A percentile compares a stretch with the other conserved stretches of the same genome.
Evolutionary conservation across 371 early-diverging fungal species (phyloP).

Genomic region (Nosema granulosis): DNA sequence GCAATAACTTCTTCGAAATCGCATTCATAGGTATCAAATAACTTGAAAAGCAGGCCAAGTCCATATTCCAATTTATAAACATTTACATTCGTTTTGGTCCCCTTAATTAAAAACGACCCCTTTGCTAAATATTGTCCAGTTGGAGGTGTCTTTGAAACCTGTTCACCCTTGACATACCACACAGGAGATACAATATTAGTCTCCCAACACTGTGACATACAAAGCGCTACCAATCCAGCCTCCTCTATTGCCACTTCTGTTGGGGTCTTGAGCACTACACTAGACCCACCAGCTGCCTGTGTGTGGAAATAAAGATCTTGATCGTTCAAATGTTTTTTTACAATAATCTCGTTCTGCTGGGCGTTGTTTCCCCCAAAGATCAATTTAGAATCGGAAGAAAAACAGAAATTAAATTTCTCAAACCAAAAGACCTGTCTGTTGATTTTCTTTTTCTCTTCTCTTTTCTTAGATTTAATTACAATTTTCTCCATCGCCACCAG

Average conservation of each 20-base stretch:
- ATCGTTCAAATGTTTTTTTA: slow-evolving; percentile 70
- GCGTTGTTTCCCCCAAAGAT: slow-evolving; percentile 91
- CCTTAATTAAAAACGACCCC: slow-evolving; percentile 91
- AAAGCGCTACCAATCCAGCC: slow-evolving; percentile 87
- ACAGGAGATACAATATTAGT: slow-evolving; percentile 85
- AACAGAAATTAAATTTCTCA: slow-evolving; percentile 95
- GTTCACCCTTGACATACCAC: slow-evolving; percentile 85
- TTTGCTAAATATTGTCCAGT: slow-evolving; percentile 88
- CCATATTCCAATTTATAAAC: slow-evolving; percentile 90
- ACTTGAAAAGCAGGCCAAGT: slow-evolving; percentile 81
- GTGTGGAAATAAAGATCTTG: slow-evolving; percentile 90
- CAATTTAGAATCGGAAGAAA: slow-evolving; percentile 80
- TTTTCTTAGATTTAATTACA: slow-evolving; percentile 38
- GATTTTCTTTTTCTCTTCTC: slow-evolving; percentile 35
- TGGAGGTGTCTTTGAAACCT: slow-evolving; percentile 85
- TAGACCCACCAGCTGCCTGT: slow-evolving; percentile 90
- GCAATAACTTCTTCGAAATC: slow-evolving; percentile 11
- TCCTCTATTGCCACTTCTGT: slow-evolving; percentile 70
- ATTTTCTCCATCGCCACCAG: slow-evolving; percentile 58
- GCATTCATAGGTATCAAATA: slow-evolving; percentile 21
- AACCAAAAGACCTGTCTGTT: slow-evolving; percentile 87
- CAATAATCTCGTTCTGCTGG: slow-evolving; percentile 90
- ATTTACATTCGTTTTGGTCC: slow-evolving; percentile 81
- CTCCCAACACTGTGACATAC: slow-evolving; percentile 92
- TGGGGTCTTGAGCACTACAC: slow-evolving; percentile 68